phyloP scores from a whole-genome alignment of 129 eudicot species.

The Kitagawia praeruptora region DNA sequence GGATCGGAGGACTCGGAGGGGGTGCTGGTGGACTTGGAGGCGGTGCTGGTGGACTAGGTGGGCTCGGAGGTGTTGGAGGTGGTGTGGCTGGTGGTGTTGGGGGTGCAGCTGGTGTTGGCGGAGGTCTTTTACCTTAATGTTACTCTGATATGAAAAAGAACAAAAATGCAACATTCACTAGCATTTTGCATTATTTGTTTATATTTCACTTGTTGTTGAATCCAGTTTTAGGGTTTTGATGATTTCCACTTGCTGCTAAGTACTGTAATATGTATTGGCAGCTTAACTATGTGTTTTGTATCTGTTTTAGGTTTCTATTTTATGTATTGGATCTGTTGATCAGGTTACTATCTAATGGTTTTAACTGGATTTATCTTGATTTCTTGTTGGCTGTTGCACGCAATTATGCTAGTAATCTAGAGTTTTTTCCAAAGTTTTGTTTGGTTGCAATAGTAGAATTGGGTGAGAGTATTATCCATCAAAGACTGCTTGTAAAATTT shows the following conservation, averaged over 20 bases:
- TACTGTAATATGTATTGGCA: background rate
- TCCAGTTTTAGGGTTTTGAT: background rate
- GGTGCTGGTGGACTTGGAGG: constrained; percentile 25
- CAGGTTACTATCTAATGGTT: background rate
- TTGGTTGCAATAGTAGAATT: too few species aligned
- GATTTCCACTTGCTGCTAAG: background rate
- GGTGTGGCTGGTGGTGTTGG: constrained; percentile 21
- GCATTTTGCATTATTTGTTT: background rate
- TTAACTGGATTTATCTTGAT: background rate
- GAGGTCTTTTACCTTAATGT: constrained; percentile 3
- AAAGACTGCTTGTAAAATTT: too few species aligned
- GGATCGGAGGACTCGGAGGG: constrained; percentile 17
- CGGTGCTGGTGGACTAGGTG: constrained; percentile 19
- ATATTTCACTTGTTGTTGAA: background rate
- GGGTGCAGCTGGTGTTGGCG: constrained; percentile 16
- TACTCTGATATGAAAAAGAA: background rate
- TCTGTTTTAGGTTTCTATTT: background rate
- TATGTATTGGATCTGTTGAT: background rate
- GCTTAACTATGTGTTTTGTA: background rate
- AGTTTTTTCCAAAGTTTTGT: too few species aligned
- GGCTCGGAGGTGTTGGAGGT: constrained; percentile 19
- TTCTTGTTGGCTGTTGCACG: background rate
- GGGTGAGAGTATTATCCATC: too few species aligned
- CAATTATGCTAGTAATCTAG: background rate
- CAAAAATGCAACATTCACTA: background rate